Percentiles rank a stretch among this genome's conserved stretches.
phyloP scores from a whole-genome alignment of 2,329 filamentous ascomycete genomes.

The Apiospora pterosperma region DNA sequence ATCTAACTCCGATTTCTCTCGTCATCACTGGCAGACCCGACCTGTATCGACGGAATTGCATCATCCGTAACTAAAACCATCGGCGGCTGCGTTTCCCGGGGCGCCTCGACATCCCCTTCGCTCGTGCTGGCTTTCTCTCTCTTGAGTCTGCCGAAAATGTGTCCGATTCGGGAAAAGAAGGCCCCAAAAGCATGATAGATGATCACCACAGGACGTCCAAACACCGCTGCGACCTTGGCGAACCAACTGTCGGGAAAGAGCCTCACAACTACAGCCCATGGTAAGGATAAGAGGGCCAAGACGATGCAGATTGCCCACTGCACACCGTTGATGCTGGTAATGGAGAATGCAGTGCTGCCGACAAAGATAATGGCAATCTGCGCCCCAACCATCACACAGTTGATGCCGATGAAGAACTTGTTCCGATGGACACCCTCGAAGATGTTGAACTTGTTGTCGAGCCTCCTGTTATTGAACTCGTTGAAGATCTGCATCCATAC shows the following conservation, averaged over 20 bases:
- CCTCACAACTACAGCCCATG: constrained; percentile 46
- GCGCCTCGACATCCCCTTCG: constrained; percentile 8
- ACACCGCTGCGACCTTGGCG: constrained; percentile 23
- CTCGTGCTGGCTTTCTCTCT: constrained; percentile 7
- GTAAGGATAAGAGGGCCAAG: constrained; percentile 44
- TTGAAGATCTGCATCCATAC: constrained; percentile 75
- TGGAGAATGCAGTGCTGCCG: constrained; percentile 51
- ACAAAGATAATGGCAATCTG: constrained; percentile 57
- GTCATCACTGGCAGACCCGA: neutral
- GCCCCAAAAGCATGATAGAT: constrained; percentile 19
- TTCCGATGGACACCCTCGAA: constrained; percentile 56
- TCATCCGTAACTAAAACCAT: constrained; percentile 21
- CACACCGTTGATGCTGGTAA: constrained; percentile 42
- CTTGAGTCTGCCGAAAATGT: constrained; percentile 14
- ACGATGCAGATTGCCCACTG: constrained; percentile 55
- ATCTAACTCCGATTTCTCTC: neutral
- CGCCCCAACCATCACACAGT: constrained; percentile 52
- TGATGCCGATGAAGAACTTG: constrained; percentile 55
- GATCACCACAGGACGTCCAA: constrained; percentile 26
- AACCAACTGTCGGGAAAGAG: constrained; percentile 46
- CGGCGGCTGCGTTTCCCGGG: constrained; percentile 10
- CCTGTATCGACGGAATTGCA: constrained; percentile 4
- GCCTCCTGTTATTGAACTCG: constrained; percentile 61
- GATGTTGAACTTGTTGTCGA: constrained; percentile 61
- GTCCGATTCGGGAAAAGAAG: constrained; percentile 15